These are phyloP conservation scores for Gentiana dahurica DNA, from an alignment of 257 asterid genomes.

Conservation along the genomic window DNA sequence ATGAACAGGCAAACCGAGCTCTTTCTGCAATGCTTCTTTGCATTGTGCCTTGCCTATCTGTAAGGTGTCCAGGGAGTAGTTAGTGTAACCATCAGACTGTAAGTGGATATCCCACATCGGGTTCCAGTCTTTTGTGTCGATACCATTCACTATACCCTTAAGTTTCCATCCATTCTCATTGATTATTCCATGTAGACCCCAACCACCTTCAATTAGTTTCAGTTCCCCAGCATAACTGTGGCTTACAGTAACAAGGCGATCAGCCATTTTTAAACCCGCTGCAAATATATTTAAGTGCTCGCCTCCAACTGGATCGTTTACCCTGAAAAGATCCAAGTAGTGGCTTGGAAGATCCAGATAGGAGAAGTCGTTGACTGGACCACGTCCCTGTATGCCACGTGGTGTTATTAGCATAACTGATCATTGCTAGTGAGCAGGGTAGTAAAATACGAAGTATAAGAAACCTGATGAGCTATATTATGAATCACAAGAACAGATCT, in stretches of 20 bases:
- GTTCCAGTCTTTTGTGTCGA: constrained; percentile 86
- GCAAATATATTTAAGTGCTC: constrained; percentile 92
- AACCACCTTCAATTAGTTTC: constrained; percentile 83
- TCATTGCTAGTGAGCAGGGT: not conserved
- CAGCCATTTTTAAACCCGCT: constrained; percentile 83
- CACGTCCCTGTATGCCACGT: constrained; percentile 67
- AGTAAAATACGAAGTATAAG: constrained; percentile 4
- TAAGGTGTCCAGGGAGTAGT: constrained; percentile 77
- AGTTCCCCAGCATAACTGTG: constrained; percentile 88
- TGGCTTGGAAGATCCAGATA: constrained; percentile 65
- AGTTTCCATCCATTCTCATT: constrained; percentile 76
- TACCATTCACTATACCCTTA: constrained; percentile 81
- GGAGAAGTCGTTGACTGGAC: constrained; percentile 66
- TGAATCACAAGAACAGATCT: constrained; percentile 92
- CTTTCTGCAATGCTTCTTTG: constrained; percentile 84
- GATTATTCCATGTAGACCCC: constrained; percentile 85
- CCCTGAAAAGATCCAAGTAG: constrained; percentile 53
- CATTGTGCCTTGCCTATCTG: constrained; percentile 59
- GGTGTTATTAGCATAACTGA: not conserved
- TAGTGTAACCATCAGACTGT: constrained; percentile 59
- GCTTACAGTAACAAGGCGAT: constrained; percentile 82
- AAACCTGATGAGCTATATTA: constrained; percentile 97
- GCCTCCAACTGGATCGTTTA: constrained; percentile 88
- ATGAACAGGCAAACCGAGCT: constrained; percentile 63
- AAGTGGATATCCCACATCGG: constrained; percentile 68